A percentile compares a stretch with the other conserved stretches of the same genome.
Conservation (phyloP, 345 rosid genomes). For the Lepidium aucheri region DNA sequence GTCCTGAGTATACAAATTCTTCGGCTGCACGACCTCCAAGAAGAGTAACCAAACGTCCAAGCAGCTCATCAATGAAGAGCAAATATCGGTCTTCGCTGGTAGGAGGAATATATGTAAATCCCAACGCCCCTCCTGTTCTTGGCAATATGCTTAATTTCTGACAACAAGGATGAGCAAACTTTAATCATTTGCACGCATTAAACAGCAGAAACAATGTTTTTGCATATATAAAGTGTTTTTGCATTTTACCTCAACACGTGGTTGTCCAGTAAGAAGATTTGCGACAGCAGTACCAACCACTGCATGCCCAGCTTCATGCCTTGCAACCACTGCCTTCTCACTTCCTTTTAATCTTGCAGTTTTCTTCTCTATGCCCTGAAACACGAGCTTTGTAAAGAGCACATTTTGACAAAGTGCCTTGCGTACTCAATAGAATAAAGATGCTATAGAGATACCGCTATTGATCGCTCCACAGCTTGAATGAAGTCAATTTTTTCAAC, state of each 20-base stretch:
- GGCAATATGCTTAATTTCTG: constrained; percentile 97
- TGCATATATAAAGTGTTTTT: background rate
- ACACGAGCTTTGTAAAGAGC: background rate
- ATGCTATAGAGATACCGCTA: constrained; percentile 55
- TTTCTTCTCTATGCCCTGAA: constrained; percentile 96
- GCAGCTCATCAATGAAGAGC: constrained; percentile 87
- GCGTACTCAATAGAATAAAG: background rate
- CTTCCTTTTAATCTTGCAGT: constrained; percentile 75
- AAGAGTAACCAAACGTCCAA: constrained; percentile 93
- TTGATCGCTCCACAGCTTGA: constrained; percentile 85
- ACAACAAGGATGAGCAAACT: background rate
- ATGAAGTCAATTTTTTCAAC: constrained; percentile 86
- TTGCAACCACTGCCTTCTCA: constrained; percentile 96
- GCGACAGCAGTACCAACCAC: constrained; percentile 97
- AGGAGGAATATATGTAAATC: constrained; percentile 85
- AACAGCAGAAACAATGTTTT: background rate
- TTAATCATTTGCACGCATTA: constrained; percentile 1
- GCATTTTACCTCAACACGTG: constrained; percentile 74
- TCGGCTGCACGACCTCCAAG: constrained; percentile 99
- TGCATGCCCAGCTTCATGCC: constrained; percentile 98
- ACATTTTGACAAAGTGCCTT: background rate
- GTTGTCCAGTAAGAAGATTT: constrained; percentile 78
- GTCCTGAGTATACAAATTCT: constrained; percentile 85
- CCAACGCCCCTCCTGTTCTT: constrained; percentile 95
- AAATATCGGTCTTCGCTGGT: constrained; percentile 81